phyloP scores from a whole-genome alignment of 805 yeast genomes.

The Spathaspora passalidarum region DNA sequence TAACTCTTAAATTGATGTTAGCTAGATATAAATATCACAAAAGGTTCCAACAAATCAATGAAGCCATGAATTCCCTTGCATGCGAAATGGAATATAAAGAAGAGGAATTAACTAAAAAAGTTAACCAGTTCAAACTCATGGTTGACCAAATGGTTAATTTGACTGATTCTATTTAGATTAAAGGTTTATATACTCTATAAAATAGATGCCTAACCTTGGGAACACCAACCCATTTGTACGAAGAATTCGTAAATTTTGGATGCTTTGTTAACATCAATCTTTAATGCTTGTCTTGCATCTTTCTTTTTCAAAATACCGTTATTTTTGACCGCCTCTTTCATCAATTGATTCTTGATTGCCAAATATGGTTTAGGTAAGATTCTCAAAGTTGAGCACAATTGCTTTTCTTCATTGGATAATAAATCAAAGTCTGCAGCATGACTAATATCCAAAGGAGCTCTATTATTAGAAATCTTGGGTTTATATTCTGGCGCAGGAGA shows the following conservation, averaged over 20 bases:
- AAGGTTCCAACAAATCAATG: neutral
- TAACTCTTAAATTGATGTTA: neutral
- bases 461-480: conserved; percentile 43
- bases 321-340: conserved; percentile 80
- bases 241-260: conserved; percentile 90
- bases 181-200: neutral
- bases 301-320: conserved; percentile 84
- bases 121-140: neutral
- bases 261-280: conserved; percentile 84
- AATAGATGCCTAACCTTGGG: conserved; percentile 29
- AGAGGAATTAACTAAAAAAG: conserved; percentile 1
- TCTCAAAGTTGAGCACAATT: conserved; percentile 76
- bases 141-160: conserved; percentile 1
- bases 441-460: conserved; percentile 62
- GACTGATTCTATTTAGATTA: neutral
- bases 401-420: conserved; percentile 83
- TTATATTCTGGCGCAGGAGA: conserved; percentile 42
- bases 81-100: neutral
- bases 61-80: neutral
- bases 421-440: conserved; percentile 81
- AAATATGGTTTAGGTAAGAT: conserved; percentile 91
- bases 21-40: conserved; percentile 2
- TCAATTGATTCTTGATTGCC: conserved; percentile 85
- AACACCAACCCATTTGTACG: conserved; percentile 86
- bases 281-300: conserved; percentile 77